Percentiles rank a stretch among this genome's conserved stretches.
Evolutionary conservation across 306 rosid species (phyloP).

Genomic region (Quercus variabilis): DNA sequence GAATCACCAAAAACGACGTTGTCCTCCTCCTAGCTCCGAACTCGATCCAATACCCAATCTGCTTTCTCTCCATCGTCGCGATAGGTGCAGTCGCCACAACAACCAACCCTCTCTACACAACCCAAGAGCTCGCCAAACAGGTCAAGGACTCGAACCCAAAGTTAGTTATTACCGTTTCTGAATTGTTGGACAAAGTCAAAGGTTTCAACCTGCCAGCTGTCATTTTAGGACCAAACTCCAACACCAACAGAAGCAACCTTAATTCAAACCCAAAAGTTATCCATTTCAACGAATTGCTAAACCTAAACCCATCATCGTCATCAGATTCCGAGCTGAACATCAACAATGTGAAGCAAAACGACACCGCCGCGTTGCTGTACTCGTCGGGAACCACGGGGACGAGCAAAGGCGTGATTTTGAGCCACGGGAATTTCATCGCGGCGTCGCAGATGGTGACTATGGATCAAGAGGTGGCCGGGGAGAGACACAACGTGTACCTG

Average conservation of each 20-base stretch:
- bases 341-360: slow-evolving; percentile 40
- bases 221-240: slow-evolving; percentile 29
- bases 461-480: slow-evolving; percentile 56
- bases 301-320: slow-evolving; percentile 24
- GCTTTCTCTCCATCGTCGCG: slow-evolving; percentile 57
- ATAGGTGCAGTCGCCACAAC: slow-evolving; percentile 77
- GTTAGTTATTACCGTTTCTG: slow-evolving; percentile 60
- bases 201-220: slow-evolving; percentile 51
- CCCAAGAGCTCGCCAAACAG: slow-evolving; percentile 61
- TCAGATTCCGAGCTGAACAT: slow-evolving; percentile 47
- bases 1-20: slow-evolving; percentile 66
- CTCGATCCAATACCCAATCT: slow-evolving; percentile 46
- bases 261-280: slow-evolving; percentile 3
- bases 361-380: slow-evolving; percentile 72
- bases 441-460: slow-evolving; percentile 46
- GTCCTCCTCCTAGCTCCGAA: slow-evolving; percentile 79
- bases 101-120: slow-evolving; percentile 69
- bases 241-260: not conserved
- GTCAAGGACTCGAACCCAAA: slow-evolving; percentile 69
- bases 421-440: slow-evolving; percentile 70
- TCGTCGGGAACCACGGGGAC: slow-evolving; percentile 89
- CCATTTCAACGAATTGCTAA: slow-evolving; percentile 40
- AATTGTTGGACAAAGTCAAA: slow-evolving; percentile 59
- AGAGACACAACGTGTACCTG: slow-evolving; percentile 38
- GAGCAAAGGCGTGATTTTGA: slow-evolving; percentile 79